Evolutionary conservation across 345 rosid species (phyloP).

Genomic region (Gossypium ekmanianum): DNA sequence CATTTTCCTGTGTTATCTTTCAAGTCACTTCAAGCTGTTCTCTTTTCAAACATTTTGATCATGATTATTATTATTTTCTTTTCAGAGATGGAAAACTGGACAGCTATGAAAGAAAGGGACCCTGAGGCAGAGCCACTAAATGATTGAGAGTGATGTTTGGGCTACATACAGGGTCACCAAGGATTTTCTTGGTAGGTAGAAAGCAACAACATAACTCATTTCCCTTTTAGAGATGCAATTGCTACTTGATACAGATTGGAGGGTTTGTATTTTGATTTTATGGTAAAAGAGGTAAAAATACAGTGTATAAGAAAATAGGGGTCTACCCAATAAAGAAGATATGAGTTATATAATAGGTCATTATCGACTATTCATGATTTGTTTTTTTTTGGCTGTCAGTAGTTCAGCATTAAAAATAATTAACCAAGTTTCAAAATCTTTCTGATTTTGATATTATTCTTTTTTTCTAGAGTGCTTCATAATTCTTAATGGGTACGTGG

Average conservation of each 20-base stretch:
- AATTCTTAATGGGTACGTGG: too few species aligned
- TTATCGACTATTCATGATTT: neutral
- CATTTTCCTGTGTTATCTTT: neutral
- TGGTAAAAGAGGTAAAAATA: neutral
- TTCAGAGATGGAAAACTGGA: constrained; percentile 64
- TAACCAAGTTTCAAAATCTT: neutral
- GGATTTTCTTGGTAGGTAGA: constrained; percentile 7
- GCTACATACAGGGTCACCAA: neutral
- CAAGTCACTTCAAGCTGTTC: too few species aligned
- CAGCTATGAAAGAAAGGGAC: constrained; percentile 49
- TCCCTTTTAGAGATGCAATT: constrained; percentile 9
- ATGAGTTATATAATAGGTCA: too few species aligned
- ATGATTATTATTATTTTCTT: neutral
- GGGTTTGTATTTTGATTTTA: constrained; percentile 13
- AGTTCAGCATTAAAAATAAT: neutral
- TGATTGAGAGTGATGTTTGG: constrained; percentile 38
- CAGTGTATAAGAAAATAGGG: too few species aligned
- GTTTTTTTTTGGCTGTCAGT: neutral
- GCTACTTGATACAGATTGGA: neutral
- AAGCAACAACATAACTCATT: constrained; percentile 16
- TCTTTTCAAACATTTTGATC: neutral
- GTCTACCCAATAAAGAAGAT: too few species aligned
- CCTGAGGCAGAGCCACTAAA: constrained; percentile 77
- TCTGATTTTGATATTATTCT: neutral
- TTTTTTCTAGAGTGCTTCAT: too few species aligned